phyloP scores from a whole-genome alignment of 2,329 filamentous ascomycete genomes.

The Sporothrix schenckii region DNA sequence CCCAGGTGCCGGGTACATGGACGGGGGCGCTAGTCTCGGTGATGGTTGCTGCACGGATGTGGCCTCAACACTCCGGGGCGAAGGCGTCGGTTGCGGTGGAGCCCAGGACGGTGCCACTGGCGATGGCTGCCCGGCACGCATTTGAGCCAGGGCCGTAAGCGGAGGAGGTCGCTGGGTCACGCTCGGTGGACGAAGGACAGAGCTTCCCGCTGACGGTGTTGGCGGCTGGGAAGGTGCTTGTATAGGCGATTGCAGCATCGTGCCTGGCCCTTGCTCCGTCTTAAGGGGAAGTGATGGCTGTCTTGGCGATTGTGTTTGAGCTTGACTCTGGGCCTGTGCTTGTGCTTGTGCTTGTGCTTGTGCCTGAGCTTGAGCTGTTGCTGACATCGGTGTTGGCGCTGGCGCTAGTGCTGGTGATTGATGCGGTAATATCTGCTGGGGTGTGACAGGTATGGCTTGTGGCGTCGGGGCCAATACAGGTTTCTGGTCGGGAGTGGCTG shows the following conservation, averaged over 20 bases:
- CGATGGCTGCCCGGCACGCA: conserved; percentile 13
- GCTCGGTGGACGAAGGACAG: conserved; percentile 10
- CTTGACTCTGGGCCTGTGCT: conserved; percentile 24
- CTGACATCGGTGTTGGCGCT: not conserved
- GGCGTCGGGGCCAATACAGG: not conserved
- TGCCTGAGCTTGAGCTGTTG: not conserved
- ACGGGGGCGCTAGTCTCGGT: conserved; percentile 42
- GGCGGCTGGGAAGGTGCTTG: not conserved
- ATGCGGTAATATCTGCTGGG: conserved; percentile 6
- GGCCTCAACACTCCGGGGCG: not conserved
- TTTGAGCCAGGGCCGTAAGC: not conserved
- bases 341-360: conserved; percentile 27
- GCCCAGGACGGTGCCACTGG: conserved; percentile 3
- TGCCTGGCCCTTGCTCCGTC: not conserved
- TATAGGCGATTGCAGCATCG: not conserved
- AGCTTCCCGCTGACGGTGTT: not conserved
- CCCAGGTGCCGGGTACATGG: conserved; percentile 35
- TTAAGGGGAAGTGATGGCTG: not conserved
- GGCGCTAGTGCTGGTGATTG: conserved; percentile 4
- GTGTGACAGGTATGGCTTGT: conserved; percentile 11
- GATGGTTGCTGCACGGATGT: not conserved
- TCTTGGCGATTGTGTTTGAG: not conserved
- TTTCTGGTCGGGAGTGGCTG: conserved; percentile 25
- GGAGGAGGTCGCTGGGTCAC: conserved; percentile 17
- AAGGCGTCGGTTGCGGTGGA: not conserved